Base-by-base conservation (phyloP, 177 flowering plant species). In the Vitis hybrid region DNA sequence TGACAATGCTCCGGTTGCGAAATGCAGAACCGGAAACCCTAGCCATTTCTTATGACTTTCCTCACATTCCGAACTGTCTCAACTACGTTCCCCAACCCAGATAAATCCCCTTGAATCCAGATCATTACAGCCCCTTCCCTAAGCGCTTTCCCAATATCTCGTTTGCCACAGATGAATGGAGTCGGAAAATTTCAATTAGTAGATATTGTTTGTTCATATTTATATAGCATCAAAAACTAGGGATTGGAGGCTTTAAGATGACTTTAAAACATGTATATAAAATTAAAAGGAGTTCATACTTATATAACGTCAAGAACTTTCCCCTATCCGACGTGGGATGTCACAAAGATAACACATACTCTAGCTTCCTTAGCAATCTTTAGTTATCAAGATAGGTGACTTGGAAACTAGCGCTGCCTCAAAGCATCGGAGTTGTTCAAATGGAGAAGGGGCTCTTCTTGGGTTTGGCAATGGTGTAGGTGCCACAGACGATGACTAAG, bases 41-140 rank as follows among this genome's bases (percentile, higher is more conserved):
- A 0, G 84, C 86, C 85, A 86, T 74, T 49, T 87, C 86, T 82
- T 86, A 85, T 84, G 59, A 87, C 79, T 0, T 79, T 63, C 63
- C 91, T 82, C 72, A 89, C 85, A 70, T 73, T 80, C 51, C 78
- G 65, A 26, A 87, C 90, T 0, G 88, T 76, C 48, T 76, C 76
- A 3, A 57, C 80, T 12, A 86, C 65, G 66, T 83, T 74, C 1
- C 91, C 90, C 1, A 64, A 51, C 7, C 76, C 75, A 3, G 70
- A 56, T 5, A 61, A 48, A 26, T 84, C 83, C 10, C 90, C 93
- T 14, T 83, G 84, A 0, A 78, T 79, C 53, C 90, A 64, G 1
- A 87, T 76, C 84, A 87, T 68, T 1, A 90, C 85, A 3, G 91
- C 89, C 1, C 91, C 93, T 74, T 89, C 93, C 8, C 91, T 67